phyloP scores from a whole-genome alignment of 2,329 filamentous ascomycete genomes.

The Talaromyces rugulosus region DNA sequence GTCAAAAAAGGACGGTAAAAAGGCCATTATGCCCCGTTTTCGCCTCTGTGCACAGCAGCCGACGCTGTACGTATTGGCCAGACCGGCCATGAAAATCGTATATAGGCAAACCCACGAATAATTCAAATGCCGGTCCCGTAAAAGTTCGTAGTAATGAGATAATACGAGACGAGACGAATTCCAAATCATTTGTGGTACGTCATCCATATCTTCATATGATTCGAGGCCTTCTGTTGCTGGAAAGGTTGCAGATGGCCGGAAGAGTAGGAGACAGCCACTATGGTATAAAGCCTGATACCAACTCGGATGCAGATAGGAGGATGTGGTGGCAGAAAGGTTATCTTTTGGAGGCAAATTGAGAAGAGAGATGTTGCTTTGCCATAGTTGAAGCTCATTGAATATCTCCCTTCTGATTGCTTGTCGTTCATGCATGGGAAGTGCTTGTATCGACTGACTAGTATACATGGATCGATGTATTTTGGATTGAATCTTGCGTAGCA shows the following conservation, averaged over 20 bases:
- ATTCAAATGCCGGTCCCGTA: slow-evolving; percentile 15
- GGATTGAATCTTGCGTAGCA: slow-evolving; percentile 6
- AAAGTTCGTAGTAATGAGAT: slow-evolving; percentile 11
- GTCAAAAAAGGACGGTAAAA: slow-evolving; percentile 12
- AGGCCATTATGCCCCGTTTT: background rate
- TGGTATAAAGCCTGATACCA: slow-evolving; percentile 10
- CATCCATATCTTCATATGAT: slow-evolving; percentile 1
- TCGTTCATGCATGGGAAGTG: background rate
- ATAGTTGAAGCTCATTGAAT: slow-evolving; percentile 1
- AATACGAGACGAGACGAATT: slow-evolving; percentile 8
- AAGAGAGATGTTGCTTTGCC: background rate
- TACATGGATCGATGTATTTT: slow-evolving; percentile 10
- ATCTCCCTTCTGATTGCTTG: slow-evolving; percentile 5
- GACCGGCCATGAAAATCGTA: slow-evolving; percentile 18
- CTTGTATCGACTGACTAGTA: slow-evolving; percentile 4
- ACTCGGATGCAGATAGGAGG: slow-evolving; percentile 4
- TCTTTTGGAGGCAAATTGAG: background rate
- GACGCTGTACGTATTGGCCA: slow-evolving; percentile 16
- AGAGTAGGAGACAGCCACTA: slow-evolving; percentile 7
- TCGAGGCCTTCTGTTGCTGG: slow-evolving; percentile 4
- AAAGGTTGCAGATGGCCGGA: slow-evolving; percentile 9
- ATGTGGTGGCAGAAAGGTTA: background rate
- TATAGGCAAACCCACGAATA: slow-evolving; percentile 20
- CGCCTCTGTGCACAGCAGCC: slow-evolving; percentile 13
- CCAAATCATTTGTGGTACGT: slow-evolving; percentile 7